phyloP scores from a whole-genome alignment of 2,329 filamentous ascomycete species.

The Whalleya microplaca region DNA sequence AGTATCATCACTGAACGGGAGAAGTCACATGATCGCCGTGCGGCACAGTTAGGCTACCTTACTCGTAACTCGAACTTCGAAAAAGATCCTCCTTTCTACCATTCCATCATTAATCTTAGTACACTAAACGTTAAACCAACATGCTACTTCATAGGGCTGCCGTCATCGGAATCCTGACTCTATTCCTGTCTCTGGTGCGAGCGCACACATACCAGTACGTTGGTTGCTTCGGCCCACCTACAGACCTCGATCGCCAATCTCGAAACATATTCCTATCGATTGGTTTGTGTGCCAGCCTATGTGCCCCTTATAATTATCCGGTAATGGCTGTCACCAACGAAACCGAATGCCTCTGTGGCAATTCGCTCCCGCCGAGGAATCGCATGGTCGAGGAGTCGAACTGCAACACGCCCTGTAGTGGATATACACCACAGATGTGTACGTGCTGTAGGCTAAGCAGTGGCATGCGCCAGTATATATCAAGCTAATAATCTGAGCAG shows the following conservation, averaged over 20 bases:
- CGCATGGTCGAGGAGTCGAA: conserved; percentile 13
- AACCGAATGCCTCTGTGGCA: conserved; percentile 26
- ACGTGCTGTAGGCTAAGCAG: not conserved
- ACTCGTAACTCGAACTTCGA: too few relatives aligned
- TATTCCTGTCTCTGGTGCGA: not conserved
- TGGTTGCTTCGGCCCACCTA: conserved; percentile 21
- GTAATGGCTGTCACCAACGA: conserved; percentile 21
- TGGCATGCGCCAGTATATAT: not conserved
- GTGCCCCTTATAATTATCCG: not conserved
- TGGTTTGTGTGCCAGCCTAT: conserved; percentile 11
- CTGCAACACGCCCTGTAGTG: conserved; percentile 21
- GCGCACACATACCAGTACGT: conserved; percentile 11
- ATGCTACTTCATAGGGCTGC: conserved; percentile 6
- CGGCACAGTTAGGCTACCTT: too few relatives aligned
- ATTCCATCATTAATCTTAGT: too few relatives aligned
- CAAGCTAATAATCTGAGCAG: not conserved
- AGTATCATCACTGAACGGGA: too few relatives aligned
- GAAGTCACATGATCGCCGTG: too few relatives aligned
- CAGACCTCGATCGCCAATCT: conserved; percentile 3
- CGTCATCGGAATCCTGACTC: not conserved
- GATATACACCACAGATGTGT: conserved; percentile 19
- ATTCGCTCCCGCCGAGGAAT: conserved; percentile 4
- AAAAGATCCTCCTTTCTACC: too few relatives aligned
- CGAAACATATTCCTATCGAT: conserved; percentile 14
- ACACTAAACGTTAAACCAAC: not conserved